Evolutionary conservation across 2,329 filamentous ascomycete species (phyloP).

Genomic region (Fusarium siculi): DNA sequence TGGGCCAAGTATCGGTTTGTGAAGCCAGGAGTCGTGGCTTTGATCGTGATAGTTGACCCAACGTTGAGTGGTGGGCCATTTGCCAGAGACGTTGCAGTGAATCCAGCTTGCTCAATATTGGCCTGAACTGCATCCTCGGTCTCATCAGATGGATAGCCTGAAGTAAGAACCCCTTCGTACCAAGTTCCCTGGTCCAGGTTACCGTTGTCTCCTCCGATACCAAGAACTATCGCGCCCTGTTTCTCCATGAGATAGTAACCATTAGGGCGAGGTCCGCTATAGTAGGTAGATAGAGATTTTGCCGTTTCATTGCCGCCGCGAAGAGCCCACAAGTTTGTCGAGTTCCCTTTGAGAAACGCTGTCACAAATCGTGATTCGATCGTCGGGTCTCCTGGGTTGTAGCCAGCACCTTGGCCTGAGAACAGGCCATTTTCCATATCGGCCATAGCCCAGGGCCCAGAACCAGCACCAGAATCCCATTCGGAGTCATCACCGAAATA

Average conservation of each 20-base stretch:
- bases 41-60: background rate
- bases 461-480: background rate
- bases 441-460: background rate
- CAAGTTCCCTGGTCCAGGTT: background rate
- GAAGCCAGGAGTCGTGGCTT: background rate
- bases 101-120: background rate
- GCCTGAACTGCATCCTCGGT: background rate
- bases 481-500: background rate
- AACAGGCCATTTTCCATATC: background rate
- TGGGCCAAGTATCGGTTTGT: background rate
- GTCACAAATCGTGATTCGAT: background rate
- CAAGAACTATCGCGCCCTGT: background rate
- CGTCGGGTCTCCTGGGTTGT: background rate
- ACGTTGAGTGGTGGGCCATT: background rate
- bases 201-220: background rate
- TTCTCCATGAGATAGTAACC: background rate
- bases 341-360: background rate
- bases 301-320: background rate
- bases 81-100: background rate
- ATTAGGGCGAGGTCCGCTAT: background rate
- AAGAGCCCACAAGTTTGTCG: background rate
- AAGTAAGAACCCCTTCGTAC: background rate
- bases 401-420: background rate
- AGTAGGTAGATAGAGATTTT: background rate
- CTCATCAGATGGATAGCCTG: background rate